Base-by-base conservation (phyloP, 495 filamentous ascomycete genomes). In the Bacidia rubella region DNA sequence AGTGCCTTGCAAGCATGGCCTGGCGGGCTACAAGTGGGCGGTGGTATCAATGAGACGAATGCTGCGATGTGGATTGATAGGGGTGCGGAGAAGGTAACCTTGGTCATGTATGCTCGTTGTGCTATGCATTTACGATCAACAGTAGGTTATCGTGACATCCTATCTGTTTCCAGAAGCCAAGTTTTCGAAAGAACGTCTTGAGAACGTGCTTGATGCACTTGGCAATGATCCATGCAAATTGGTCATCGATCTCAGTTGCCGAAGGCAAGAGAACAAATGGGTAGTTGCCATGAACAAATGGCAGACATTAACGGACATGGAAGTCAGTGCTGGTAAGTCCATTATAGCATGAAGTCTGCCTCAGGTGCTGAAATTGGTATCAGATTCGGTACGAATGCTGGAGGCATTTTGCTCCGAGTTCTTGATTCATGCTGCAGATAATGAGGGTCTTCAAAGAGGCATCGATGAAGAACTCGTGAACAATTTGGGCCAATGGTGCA, bases 211-310 rank as follows among this genome's bases (percentile, higher is more conserved):
- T 0, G 67, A 20, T 19, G 76, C 78, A 12, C 75, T 97, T 2
- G 82, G 73, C 1, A 80, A 81, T 29, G 82, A 90, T 63, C 84
- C 74, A 58, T 72, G 74, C 47, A 90, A 87, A 66, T 75, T 98
- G 46, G 92, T 98, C 53, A 86, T 98, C 63, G 92, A 98, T 66
- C 75, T 98, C 19, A 93, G 86, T 62, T 98, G 92, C 61, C 78
- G 92, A 41, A 70, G 78, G 42, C 78, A 80, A 52, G 86, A 75
- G 17, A 70, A 78, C 12, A 76, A 57, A 46, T 98, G 92, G 90
- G 83, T 87, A 54, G 90, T 98, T 25, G 90, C 92, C 39, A 98
- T 92, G 87, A 83, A 97, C 64, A 90, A 93, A 66, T 98, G 92
- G 92, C 90, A 96, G 70, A 90, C 86, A 2, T 81, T 97, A 53